A percentile compares a stretch with the other conserved stretches of the same genome.
Conservation (phyloP, 192 early-diverging fungal species). For the Mycoemilia scoparia region DNA sequence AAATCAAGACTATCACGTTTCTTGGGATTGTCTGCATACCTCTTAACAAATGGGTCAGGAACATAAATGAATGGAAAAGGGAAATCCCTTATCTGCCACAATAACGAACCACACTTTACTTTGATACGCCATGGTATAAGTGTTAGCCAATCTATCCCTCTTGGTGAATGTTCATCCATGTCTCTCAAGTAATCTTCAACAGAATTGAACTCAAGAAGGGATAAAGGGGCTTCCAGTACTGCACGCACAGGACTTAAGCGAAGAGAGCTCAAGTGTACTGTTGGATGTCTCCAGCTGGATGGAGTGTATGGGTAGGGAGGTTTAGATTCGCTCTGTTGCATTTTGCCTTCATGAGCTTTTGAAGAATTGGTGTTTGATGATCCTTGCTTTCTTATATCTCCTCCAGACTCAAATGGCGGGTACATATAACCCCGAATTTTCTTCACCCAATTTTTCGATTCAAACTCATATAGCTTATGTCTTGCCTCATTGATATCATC, state of each 20-base stretch:
- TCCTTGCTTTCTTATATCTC: no score
- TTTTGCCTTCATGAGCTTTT: no score
- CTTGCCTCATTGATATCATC: conserved; percentile 18
- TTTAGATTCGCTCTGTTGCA: no score
- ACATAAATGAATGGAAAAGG: conserved; percentile 30
- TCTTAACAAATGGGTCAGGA: conserved; percentile 26
- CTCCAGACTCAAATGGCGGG: conserved; percentile 7
- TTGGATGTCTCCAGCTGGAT: conserved; percentile 23
- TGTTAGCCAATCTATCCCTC: conserved; percentile 21
- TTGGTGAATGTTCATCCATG: conserved; percentile 26
- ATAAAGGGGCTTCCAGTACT: conserved; percentile 20
- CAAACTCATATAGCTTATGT: conserved; percentile 15
- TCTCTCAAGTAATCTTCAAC: conserved; percentile 25
- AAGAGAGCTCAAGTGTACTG: conserved; percentile 16
- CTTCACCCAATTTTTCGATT: conserved; percentile 22
- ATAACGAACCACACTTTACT: conserved; percentile 22
- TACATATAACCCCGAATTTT: conserved; percentile 25
- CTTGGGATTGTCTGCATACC: no score
- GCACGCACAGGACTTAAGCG: conserved; percentile 22
- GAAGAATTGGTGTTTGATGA: no score
- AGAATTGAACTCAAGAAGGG: conserved; percentile 21
- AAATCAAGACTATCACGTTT: no score
- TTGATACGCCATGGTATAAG: conserved; percentile 24
- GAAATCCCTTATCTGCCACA: conserved; percentile 29
- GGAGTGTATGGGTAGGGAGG: conserved; percentile 21